Evolutionary conservation across 768 basidiomycete species (phyloP), one percentile per base, ranked within the genome.

Genomic region (Tylopilus plumbeoviolaceoides): DNA sequence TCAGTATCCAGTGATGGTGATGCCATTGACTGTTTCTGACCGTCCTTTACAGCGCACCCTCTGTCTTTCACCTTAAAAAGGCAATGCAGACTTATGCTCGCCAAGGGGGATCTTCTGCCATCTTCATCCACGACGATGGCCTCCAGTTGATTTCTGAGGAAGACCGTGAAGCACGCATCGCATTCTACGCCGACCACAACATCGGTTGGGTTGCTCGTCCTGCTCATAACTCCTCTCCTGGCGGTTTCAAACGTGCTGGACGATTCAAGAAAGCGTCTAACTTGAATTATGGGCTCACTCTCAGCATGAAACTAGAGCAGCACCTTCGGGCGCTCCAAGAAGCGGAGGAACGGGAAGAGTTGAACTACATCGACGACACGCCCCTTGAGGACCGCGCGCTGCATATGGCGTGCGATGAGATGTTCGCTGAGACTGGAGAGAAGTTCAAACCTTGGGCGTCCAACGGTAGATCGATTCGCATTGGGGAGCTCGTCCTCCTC

Each of bases 201-300:
- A 80, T 84, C 42, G 84, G 78, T 17, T 85, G 78, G 73, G 78
- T 83, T 46, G 79, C 83, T 20, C 74, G 83, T 31, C 83, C 83
- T 0, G 68, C 63, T 50, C 81, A 85, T 8, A 25, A 42, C 0
- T 51, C 55, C 0, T 36, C 59, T 5, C 49, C 56, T 1, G 45
- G 25, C 15, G 70, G 63, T 5, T 69, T 70, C 51, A 72, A 69
- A n/a, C 70, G 74, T 28, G 67, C 87, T 0, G 92, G 93, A 8
- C 79, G 91, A 10, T 95, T 95, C 81, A 95, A 95, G 77, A 95
- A 95, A 67, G 91, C 91, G 2, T 86, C 84, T 27, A 95, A 95
- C 68, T 81, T 95, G 81, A 95, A 95, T 67, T 93, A 87, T 55
- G 90, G 81, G 7, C 73, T 79, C 10, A 69, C 64, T 17, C 60